These are phyloP conservation scores for Sordariomycetes sp. DNA, from an alignment of 2,329 filamentous ascomycete species.

Conservation along the genomic window DNA sequence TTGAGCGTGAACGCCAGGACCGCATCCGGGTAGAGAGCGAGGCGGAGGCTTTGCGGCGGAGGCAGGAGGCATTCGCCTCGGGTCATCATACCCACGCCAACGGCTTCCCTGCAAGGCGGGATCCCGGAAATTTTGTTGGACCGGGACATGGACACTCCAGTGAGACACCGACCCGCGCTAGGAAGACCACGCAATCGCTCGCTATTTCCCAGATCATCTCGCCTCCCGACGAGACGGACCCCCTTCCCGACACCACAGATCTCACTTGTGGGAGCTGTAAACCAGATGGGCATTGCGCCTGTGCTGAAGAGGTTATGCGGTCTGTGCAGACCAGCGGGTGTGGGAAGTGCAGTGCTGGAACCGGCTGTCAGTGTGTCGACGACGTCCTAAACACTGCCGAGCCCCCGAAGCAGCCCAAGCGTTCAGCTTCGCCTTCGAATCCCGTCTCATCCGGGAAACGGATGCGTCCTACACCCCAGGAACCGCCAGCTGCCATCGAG, in stretches of 20 bases:
- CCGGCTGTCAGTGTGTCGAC: slow-evolving; percentile 52
- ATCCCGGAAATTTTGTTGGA: background rate
- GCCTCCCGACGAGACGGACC: slow-evolving; percentile 32
- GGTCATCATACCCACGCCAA: slow-evolving; percentile 5
- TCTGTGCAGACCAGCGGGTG: slow-evolving; percentile 45
- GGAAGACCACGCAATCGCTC: slow-evolving; percentile 27
- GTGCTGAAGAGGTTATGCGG: slow-evolving; percentile 43
- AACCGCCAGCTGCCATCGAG: slow-evolving; percentile 1
- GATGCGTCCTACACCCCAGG: slow-evolving; percentile 26
- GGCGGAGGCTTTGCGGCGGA: slow-evolving; percentile 21
- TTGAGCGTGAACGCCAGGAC: slow-evolving; percentile 46
- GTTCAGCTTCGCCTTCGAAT: slow-evolving; percentile 34
- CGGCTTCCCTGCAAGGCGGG: slow-evolving; percentile 7
- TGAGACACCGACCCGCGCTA: background rate
- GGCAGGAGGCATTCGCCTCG: slow-evolving; percentile 11
- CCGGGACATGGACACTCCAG: background rate
- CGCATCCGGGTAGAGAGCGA: slow-evolving; percentile 31
- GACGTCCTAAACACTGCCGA: slow-evolving; percentile 40
- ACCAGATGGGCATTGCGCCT: slow-evolving; percentile 42
- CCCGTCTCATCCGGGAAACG: slow-evolving; percentile 41
- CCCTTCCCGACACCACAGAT: slow-evolving; percentile 17
- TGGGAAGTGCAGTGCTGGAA: slow-evolving; percentile 52
- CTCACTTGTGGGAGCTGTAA: slow-evolving; percentile 47
- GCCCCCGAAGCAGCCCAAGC: slow-evolving; percentile 28
- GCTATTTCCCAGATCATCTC: slow-evolving; percentile 49